These are phyloP conservation scores for Osmanthus fragrans DNA, from an alignment of 257 asterid genomes.

Conservation along the genomic window DNA sequence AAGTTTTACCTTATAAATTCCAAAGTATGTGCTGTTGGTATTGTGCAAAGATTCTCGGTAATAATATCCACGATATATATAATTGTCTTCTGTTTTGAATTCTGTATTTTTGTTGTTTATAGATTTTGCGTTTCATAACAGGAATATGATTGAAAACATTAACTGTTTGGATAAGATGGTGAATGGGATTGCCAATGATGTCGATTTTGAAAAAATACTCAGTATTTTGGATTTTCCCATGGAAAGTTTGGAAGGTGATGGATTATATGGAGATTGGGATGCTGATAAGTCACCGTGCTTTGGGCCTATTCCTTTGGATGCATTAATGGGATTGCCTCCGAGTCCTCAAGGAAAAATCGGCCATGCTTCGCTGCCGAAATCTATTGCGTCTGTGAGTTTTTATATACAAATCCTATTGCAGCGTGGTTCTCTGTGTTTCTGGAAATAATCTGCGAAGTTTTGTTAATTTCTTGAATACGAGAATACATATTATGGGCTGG, in stretches of 20 bases:
- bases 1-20: background rate
- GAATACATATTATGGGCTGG: too few relatives aligned
- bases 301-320: slow-evolving; percentile 66
- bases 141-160: slow-evolving; percentile 51
- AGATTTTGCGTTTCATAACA: slow-evolving; percentile 27
- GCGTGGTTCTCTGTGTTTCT: background rate
- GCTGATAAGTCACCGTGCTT: slow-evolving; percentile 44
- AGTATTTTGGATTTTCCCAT: slow-evolving; percentile 62
- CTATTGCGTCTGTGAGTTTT: slow-evolving; percentile 44
- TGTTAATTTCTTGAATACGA: too few relatives aligned
- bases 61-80: too few relatives aligned
- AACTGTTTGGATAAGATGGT: slow-evolving; percentile 43
- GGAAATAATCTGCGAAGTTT: background rate
- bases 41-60: background rate
- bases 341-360: slow-evolving; percentile 26
- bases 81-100: background rate
- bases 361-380: slow-evolving; percentile 3
- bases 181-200: slow-evolving; percentile 36
- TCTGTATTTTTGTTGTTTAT: background rate
- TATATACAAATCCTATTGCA: background rate
- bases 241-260: slow-evolving; percentile 64
- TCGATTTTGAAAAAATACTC: slow-evolving; percentile 43
- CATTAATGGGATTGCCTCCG: slow-evolving; percentile 35
- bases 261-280: slow-evolving; percentile 56
- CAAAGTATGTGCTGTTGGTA: background rate